These are phyloP conservation scores for Cryphonectria naterciae DNA, from an alignment of 2,329 filamentous ascomycete species.

Conservation along the genomic window DNA sequence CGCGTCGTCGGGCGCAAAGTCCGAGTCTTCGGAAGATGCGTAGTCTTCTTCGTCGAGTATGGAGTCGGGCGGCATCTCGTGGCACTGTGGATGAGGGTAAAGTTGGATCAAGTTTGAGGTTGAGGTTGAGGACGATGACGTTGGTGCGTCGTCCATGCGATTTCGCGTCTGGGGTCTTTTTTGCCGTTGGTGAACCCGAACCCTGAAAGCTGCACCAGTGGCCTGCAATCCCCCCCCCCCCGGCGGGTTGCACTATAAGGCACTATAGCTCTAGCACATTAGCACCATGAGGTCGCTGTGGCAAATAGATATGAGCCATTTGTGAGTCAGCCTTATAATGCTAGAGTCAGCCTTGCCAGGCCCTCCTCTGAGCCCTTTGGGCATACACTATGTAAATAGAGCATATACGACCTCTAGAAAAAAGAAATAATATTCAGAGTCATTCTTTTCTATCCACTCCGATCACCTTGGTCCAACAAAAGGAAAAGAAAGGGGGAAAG, in stretches of 20 bases:
- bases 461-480: too few species aligned
- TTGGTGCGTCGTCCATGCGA: neutral
- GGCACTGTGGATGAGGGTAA: neutral
- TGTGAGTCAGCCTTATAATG: too few species aligned
- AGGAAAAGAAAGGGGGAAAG: too few species aligned
- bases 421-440: too few species aligned
- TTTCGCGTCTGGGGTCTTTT: neutral
- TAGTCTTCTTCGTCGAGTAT: constrained; percentile 58
- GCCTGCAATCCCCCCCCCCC: neutral
- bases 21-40: constrained; percentile 72
- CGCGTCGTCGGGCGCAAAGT: constrained; percentile 67
- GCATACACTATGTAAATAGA: too few species aligned
- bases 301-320: too few species aligned
- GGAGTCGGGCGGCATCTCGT: constrained; percentile 49
- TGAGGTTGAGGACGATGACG: neutral
- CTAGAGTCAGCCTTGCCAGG: too few species aligned
- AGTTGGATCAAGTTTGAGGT: neutral
- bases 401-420: too few species aligned
- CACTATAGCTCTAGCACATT: too few species aligned
- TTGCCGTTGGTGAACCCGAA: neutral
- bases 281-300: too few species aligned
- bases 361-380: too few species aligned
- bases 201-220: neutral
- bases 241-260: neutral
- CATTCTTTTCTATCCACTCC: too few species aligned